These are phyloP conservation scores for Yamadazyma dushanensis DNA, from an alignment of 1,139 yeast genomes.

Conservation along the genomic window DNA sequence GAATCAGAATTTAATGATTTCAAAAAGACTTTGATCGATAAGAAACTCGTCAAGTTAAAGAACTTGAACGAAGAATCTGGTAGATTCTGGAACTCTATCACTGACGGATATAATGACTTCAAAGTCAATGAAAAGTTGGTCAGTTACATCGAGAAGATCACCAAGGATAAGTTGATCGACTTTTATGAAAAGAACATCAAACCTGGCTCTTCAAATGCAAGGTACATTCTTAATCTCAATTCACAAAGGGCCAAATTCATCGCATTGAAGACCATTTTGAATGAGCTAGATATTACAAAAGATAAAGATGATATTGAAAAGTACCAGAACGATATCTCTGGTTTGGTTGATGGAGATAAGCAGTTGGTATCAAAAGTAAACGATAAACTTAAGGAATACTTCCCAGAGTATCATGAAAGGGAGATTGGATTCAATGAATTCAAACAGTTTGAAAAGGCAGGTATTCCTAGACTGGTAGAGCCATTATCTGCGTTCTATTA, in stretches of 20 bases:
- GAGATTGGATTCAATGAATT: conserved; percentile 24
- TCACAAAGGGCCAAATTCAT: conserved; percentile 48
- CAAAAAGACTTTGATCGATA: conserved; percentile 64
- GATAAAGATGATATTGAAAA: conserved; percentile 20
- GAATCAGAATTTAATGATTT: conserved; percentile 68
- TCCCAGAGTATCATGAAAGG: conserved; percentile 28
- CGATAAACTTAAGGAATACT: conserved; percentile 18
- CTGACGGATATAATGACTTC: conserved; percentile 79
- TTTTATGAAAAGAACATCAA: conserved; percentile 49
- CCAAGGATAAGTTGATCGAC: conserved; percentile 56
- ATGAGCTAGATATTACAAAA: conserved; percentile 19
- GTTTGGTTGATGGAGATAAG: conserved; percentile 15
- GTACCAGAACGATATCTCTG: conserved; percentile 18
- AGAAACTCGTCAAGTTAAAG: conserved; percentile 69
- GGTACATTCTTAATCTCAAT: conserved; percentile 65
- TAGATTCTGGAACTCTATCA: conserved; percentile 66
- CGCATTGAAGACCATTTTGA: conserved; percentile 24
- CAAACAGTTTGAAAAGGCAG: conserved; percentile 28
- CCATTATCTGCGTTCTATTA: conserved; percentile 33
- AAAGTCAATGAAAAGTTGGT: conserved; percentile 58
- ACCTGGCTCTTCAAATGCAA: conserved; percentile 39
- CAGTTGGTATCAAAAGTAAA: conserved; percentile 7
- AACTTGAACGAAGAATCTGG: conserved; percentile 75
- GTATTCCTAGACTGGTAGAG: conserved; percentile 31
- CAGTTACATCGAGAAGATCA: conserved; percentile 49